Percentiles rank a stretch among this genome's conserved stretches.
phyloP scores from a whole-genome alignment of 106 monocot genomes.

The Chionographis japonica region DNA sequence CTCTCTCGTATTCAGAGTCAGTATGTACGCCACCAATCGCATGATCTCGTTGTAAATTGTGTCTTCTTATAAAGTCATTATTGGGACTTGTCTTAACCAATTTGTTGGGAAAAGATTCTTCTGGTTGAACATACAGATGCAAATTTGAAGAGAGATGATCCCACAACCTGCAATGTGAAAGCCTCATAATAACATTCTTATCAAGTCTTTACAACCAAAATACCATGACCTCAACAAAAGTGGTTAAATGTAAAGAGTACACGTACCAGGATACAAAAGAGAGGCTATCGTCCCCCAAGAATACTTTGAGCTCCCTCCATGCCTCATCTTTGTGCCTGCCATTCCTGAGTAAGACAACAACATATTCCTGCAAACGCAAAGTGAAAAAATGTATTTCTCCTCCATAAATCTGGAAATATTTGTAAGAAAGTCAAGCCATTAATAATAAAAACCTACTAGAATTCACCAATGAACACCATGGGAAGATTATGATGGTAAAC shows the following conservation, averaged over 20 bases:
- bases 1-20: slow-evolving; percentile 20
- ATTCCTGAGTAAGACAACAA: slow-evolving; percentile 77
- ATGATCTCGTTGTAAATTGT: neutral
- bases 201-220: no score
- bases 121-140: slow-evolving; percentile 45
- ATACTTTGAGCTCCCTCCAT: slow-evolving; percentile 59
- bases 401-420: no score
- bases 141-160: slow-evolving; percentile 68
- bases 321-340: slow-evolving; percentile 73
- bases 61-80: slow-evolving; percentile 16
- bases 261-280: slow-evolving; percentile 68
- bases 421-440: no score
- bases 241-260: neutral
- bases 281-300: slow-evolving; percentile 64
- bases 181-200: neutral
- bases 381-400: neutral
- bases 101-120: slow-evolving; percentile 14
- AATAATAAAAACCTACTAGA: no score
- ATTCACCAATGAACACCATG: no score
- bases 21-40: neutral
- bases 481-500: no score
- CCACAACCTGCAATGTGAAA: slow-evolving; percentile 54
- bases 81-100: slow-evolving; percentile 1
- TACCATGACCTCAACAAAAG: neutral
- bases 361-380: slow-evolving; percentile 68